phyloP scores from a whole-genome alignment of 305 asterid species.

The Fraxinus xanthoxyloides region DNA sequence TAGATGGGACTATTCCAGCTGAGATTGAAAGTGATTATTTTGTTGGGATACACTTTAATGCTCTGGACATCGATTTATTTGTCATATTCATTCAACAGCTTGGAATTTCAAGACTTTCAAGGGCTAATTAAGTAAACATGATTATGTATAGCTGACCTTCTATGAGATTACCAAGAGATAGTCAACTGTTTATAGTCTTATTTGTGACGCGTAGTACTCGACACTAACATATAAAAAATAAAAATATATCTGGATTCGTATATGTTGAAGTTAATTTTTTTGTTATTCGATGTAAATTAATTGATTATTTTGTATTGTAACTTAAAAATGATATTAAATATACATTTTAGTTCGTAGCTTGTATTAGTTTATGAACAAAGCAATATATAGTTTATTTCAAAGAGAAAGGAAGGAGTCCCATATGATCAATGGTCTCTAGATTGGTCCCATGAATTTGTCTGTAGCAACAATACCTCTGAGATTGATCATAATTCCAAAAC shows the following conservation, averaged over 20 bases:
- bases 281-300: background rate
- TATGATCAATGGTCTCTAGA: background rate
- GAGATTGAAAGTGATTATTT: constrained; percentile 41
- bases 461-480: background rate
- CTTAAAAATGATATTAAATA: background rate
- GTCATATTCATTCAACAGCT: background rate
- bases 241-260: background rate
- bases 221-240: background rate
- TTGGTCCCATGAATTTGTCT: background rate
- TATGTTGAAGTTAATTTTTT: no score
- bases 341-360: background rate
- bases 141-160: background rate
- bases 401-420: background rate
- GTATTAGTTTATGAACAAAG: background rate
- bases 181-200: background rate
- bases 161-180: background rate
- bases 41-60: constrained; percentile 23
- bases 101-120: background rate
- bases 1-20: constrained; percentile 50
- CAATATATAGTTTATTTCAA: background rate
- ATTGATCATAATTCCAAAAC: constrained; percentile 9
- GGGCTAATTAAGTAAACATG: background rate
- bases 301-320: background rate
- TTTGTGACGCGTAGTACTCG: background rate
- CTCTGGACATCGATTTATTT: background rate